Evolutionary conservation across 805 yeast species (phyloP).

Genomic region (Candida sakaeoensis): DNA sequence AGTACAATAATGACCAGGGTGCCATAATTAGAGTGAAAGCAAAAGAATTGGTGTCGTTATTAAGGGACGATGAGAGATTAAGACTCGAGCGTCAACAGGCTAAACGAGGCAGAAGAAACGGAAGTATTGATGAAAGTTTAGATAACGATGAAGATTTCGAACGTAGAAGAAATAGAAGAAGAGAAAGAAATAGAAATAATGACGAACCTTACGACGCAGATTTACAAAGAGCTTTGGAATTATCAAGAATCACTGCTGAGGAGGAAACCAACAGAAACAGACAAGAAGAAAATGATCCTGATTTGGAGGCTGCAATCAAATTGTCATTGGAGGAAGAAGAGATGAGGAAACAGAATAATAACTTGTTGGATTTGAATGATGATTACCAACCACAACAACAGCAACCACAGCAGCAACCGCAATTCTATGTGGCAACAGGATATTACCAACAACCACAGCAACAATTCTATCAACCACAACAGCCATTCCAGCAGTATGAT

Average conservation of each 20-base stretch:
- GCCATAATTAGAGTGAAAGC: constrained; percentile 84
- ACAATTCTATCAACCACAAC: constrained; percentile 11
- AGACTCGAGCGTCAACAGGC: constrained; percentile 60
- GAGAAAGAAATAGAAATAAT: constrained; percentile 18
- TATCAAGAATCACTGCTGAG: constrained; percentile 76
- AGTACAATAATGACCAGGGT: constrained; percentile 79
- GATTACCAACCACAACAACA: constrained; percentile 23
- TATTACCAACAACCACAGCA: constrained; percentile 18
- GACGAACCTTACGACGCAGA: constrained; percentile 64
- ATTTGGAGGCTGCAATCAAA: constrained; percentile 64
- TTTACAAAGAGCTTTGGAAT: constrained; percentile 74
- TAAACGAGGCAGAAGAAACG: constrained; percentile 14
- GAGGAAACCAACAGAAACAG: constrained; percentile 60
- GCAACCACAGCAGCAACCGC: constrained; percentile 13
- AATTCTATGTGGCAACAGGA: constrained; percentile 24
- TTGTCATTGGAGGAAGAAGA: constrained; percentile 77
- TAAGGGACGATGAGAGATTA: constrained; percentile 79
- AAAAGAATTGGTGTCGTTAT: constrained; percentile 74
- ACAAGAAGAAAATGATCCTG: constrained; percentile 48
- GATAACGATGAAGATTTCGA: constrained; percentile 26
- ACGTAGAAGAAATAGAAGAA: constrained; percentile 22
- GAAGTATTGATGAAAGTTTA: constrained; percentile 11
- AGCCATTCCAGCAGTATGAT: constrained; percentile 44
- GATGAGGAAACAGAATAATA: constrained; percentile 48
- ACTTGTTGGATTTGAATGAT: constrained; percentile 53